phyloP scores from a whole-genome alignment of 768 basidiomycete genomes.

The Lentinus tigrinus region DNA sequence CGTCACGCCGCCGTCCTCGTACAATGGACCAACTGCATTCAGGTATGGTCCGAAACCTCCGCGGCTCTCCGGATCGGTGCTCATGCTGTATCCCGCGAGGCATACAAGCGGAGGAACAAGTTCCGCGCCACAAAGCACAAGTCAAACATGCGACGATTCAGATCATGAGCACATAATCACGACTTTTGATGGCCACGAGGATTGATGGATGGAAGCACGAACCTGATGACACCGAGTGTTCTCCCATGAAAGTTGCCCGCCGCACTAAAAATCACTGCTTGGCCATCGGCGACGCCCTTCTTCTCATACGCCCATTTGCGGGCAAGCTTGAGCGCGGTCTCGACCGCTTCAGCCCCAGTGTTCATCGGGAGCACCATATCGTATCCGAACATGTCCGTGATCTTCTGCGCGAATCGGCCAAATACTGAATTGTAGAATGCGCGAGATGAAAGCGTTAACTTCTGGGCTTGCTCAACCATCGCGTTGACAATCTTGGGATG shows the following conservation, averaged over 20 bases:
- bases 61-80: constrained; percentile 89
- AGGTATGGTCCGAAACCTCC: constrained; percentile 91
- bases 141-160: constrained; percentile 6
- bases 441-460: constrained; percentile 89
- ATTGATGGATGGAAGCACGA: background rate
- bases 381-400: constrained; percentile 84
- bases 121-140: background rate
- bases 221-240: constrained; percentile 86
- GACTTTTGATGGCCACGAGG: constrained; percentile 12
- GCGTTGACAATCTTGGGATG: constrained; percentile 85
- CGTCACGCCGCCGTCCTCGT: constrained; percentile 46
- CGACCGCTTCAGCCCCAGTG: constrained; percentile 97
- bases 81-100: constrained; percentile 57
- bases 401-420: constrained; percentile 82
- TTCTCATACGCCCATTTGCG: constrained; percentile 95
- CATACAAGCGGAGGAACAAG: background rate
- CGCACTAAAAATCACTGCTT: constrained; percentile 83
- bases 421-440: constrained; percentile 96
- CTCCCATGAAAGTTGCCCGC: constrained; percentile 96
- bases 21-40: constrained; percentile 78
- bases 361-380: constrained; percentile 99
- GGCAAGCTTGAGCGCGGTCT: constrained; percentile 93
- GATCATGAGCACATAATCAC: constrained; percentile 10
- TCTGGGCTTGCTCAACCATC: constrained; percentile 81
- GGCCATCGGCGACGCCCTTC: constrained; percentile 78